Base-by-base conservation (phyloP, 2,329 filamentous ascomycete genomes). In the Pseudogymnoascus sp. region DNA sequence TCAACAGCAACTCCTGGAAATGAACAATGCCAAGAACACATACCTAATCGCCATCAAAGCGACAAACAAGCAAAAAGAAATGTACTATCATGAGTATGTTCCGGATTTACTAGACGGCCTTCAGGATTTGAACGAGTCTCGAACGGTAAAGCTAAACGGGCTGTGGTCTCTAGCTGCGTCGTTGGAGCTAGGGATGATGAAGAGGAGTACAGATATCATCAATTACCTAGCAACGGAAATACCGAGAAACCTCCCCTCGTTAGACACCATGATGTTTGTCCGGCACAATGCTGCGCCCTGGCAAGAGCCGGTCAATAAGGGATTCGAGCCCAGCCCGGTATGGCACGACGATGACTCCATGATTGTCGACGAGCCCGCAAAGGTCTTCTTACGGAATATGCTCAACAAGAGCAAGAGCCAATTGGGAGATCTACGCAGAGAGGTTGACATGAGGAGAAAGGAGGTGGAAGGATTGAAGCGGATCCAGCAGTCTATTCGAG, bases 21-120 rank as follows among this genome's bases (percentile, higher is more conserved):
- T 97, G 94, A 90, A 94, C 76, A 99, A 99, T 72, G 83, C 88
- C 73, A 99, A 99, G 80, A 99, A 99, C 74, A 92, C 89, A n/a
- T 99, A 99, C 72, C 78, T 99, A 64, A 96, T 99, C 70, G 84
- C 86, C 64, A 96, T 99, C 77, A 96, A 96, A 72, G 90, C 97
- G 62, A 95, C 92, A 35, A 99, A 99, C 76, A 96, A 94, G 77
- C 87, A 96, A 71, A 99, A 97, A 78, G 92, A 97, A 72, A 90
- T 88, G 71, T 97, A 97, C 78, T 99, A 96, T 71, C 88, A 97
- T 72, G 92, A 97, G 74, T 97, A 97, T 73, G 82, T 99, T 18
- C 94, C 94, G 7, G 94, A 97, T 71, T 77, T 97, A 62, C 82
- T 99, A 72, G 90, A 97, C 76, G 92, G 92, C 68, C 77, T 99